Percentiles rank a stretch among this genome's conserved stretches.
These are phyloP conservation scores for Fusarium penzigii DNA, from an alignment of 2,329 filamentous ascomycete species.

Conservation along the genomic window DNA sequence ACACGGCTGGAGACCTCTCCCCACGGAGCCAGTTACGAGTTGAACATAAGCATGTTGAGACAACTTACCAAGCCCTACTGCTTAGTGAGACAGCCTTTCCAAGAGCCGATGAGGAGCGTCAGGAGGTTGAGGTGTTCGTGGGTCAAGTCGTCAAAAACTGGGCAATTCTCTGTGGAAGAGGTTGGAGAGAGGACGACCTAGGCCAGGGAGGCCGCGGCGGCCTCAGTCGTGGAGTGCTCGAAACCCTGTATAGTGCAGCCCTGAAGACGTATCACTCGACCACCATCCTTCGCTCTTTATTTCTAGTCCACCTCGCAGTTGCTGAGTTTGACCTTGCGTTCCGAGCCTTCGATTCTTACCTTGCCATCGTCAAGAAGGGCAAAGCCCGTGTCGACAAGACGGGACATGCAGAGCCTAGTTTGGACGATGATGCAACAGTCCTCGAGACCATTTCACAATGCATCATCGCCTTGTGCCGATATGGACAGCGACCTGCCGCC, in stretches of 20 bases:
- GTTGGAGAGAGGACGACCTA: constrained; percentile 79
- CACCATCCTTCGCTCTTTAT: constrained; percentile 80
- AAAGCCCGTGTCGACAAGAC: constrained; percentile 83
- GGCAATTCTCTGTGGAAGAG: constrained; percentile 75
- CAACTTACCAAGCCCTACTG: constrained; percentile 76
- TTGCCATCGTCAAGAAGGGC: constrained; percentile 82
- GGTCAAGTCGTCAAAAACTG: constrained; percentile 82
- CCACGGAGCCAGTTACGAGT: constrained; percentile 65
- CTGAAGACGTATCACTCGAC: constrained; percentile 97
- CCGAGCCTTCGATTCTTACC: constrained; percentile 88
- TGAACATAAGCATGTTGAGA: constrained; percentile 79
- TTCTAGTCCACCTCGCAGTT: constrained; percentile 81
- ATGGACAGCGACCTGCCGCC: constrained; percentile 71
- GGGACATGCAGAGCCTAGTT: constrained; percentile 65
- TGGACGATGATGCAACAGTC: constrained; percentile 78
- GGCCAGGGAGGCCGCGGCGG: constrained; percentile 78
- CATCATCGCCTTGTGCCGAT: constrained; percentile 78
- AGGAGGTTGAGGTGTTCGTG: constrained; percentile 81
- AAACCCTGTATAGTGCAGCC: constrained; percentile 86
- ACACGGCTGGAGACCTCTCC: constrained; percentile 49
- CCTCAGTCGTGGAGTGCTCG: constrained; percentile 75
- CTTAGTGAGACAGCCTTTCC: constrained; percentile 82
- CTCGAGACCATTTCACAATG: constrained; percentile 79
- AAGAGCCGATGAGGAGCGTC: constrained; percentile 74
- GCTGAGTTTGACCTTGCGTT: constrained; percentile 92